These are phyloP conservation scores for Gigaspora rosea DNA, from an alignment of 192 early-diverging fungal species.

Conservation along the genomic window DNA sequence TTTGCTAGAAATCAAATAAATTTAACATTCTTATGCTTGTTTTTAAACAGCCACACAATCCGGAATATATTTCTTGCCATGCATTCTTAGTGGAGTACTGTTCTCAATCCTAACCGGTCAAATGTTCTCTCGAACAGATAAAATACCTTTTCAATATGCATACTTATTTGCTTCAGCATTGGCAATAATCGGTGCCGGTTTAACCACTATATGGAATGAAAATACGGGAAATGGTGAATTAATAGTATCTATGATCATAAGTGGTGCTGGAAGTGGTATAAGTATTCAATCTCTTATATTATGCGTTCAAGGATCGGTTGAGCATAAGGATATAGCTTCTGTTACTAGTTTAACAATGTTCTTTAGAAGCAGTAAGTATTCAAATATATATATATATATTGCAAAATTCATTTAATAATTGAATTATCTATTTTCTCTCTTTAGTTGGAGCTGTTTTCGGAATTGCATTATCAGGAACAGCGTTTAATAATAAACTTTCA, in stretches of 20 bases:
- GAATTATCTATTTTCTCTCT: too few species aligned
- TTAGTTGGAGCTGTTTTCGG: too few species aligned
- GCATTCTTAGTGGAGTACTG: slow-evolving; percentile 38
- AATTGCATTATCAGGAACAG: too few species aligned
- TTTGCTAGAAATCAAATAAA: too few species aligned
- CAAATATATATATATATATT: too few species aligned
- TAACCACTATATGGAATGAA: background rate
- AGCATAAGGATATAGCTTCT: slow-evolving; percentile 65
- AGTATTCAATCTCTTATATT: slow-evolving; percentile 76
- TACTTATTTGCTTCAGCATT: slow-evolving; percentile 62
- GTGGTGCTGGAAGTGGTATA: slow-evolving; percentile 73
- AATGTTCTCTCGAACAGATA: background rate
- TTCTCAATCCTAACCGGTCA: slow-evolving; percentile 68
- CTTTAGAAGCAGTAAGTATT: slow-evolving; percentile 34
- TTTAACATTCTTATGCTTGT: too few species aligned
- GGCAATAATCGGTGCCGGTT: slow-evolving; percentile 60
- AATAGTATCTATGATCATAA: slow-evolving; percentile 66
- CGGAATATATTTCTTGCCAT: too few species aligned
- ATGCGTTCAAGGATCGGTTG: slow-evolving; percentile 70
- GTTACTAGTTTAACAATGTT: slow-evolving; percentile 72
- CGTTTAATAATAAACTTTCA: too few species aligned
- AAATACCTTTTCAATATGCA: slow-evolving; percentile 62
- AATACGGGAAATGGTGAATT: slow-evolving; percentile 52
- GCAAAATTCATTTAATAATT: too few species aligned
- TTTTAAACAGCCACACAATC: too few species aligned